Base-by-base conservation (phyloP, 2,329 filamentous ascomycete genomes). In the Delphinella strobiligena region DNA sequence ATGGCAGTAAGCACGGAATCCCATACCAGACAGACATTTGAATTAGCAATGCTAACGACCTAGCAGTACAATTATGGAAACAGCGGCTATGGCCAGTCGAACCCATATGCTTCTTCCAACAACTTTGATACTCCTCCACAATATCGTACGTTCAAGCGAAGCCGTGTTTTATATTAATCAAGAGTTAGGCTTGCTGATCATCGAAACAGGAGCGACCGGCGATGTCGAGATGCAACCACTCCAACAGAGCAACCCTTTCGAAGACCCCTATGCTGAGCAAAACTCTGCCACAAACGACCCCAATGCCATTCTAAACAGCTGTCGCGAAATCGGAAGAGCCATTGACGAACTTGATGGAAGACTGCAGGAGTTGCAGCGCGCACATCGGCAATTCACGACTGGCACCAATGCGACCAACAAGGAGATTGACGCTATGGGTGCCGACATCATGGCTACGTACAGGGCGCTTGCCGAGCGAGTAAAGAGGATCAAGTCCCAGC, bases 371-470 rank as follows among this genome's bases (percentile, higher is more conserved):
- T 75, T 94, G 35, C 75, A 77, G 52, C 72, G 71, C 58, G 69
- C 85, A 29, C 83, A 89, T 54, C 72, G 77, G 46, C 75, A 79
- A 24, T 75, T 94, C 47, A 79, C 78, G 51, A 76, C 75, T 31
- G 74, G 77, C 39, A 81, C 78, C 52, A 69, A 74, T 44, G 73
- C 74, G 33, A 75, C 77, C 51, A 74, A 74, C 46, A 52, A 50
- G 45, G 73, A 82, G 52, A 75, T 95, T 48, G 83, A 93, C 47
- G 65, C 68, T 41, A 70, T 88, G 42, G 81, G 78, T 49, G 71
- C 79, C 33, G 80, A 89, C 48, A 89, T 88, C 50, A 93, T 93
- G 78, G 75, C 74, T 37, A 70, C 79, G 40, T 94, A 93, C 69
- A 80, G 83, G 46, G 75, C 72, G 44, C 74, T 96, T 42, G 84